phyloP scores from a whole-genome alignment of 2,329 filamentous ascomycete genomes.

The Didymella pomorum region DNA sequence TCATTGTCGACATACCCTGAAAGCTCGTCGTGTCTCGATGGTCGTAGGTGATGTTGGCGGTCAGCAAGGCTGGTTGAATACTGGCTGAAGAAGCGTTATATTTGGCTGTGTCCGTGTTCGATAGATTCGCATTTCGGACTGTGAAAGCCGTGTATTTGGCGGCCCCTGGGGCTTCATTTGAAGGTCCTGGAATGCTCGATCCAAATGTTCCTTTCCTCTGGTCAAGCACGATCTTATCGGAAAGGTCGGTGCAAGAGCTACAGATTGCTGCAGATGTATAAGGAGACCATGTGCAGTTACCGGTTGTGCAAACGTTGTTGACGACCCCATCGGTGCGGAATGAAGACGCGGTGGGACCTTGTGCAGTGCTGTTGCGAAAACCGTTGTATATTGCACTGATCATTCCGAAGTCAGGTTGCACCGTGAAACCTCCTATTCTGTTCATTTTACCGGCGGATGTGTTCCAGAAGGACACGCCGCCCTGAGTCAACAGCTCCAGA shows the following conservation, averaged over 20 bases:
- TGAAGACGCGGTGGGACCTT: neutral
- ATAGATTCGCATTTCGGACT: neutral
- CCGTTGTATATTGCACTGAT: conserved; percentile 23
- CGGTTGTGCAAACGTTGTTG: conserved; percentile 11
- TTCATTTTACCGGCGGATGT: neutral
- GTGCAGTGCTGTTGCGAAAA: conserved; percentile 4
- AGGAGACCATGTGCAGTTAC: conserved; percentile 21
- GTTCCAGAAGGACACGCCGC: too few species aligned
- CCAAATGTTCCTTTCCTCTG: too few species aligned
- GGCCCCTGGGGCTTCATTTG: too few species aligned
- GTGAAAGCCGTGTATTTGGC: neutral
- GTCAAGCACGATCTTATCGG: neutral
- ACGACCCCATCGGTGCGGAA: neutral
- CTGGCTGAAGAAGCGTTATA: too few species aligned
- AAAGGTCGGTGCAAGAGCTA: conserved; percentile 19
- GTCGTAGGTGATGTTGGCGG: conserved; percentile 6
- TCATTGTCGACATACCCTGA: conserved; percentile 4
- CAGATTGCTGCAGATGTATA: conserved; percentile 21
- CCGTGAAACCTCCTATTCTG: neutral
- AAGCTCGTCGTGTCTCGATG: conserved; percentile 4
- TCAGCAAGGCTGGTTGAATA: neutral
- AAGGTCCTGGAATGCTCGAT: too few species aligned
- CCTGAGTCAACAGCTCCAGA: neutral
- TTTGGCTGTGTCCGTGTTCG: neutral
- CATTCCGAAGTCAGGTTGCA: conserved; percentile 20